Percentiles rank a stretch among this genome's conserved stretches.
phyloP scores from a whole-genome alignment of 768 basidiomycete genomes.

The Boletales sp. region DNA sequence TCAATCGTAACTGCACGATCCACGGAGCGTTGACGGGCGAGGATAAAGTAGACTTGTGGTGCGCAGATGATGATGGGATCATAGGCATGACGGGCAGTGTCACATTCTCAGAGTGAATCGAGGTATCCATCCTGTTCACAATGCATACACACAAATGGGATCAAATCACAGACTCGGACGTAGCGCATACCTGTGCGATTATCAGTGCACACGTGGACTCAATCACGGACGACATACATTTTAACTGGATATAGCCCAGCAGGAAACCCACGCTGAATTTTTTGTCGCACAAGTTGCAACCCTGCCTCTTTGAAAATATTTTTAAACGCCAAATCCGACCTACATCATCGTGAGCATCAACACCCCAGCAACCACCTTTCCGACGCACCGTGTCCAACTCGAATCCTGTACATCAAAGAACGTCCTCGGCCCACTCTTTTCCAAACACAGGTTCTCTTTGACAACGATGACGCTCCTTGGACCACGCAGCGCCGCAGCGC shows the following conservation, averaged over 20 bases:
- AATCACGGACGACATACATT: constrained; percentile 52
- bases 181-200: constrained; percentile 23
- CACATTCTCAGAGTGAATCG: constrained; percentile 17
- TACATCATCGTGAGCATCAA: constrained; percentile 29
- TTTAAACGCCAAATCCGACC: constrained; percentile 85
- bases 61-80: constrained; percentile 50
- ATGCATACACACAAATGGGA: neutral
- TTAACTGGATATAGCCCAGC: constrained; percentile 79
- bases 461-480: constrained; percentile 68
- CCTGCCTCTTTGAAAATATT: constrained; percentile 70
- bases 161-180: constrained; percentile 8
- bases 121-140: too few relatives aligned
- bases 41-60: constrained; percentile 51
- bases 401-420: constrained; percentile 86
- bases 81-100: constrained; percentile 68
- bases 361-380: neutral
- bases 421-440: constrained; percentile 51
- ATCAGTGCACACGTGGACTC: constrained; percentile 3
- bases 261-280: constrained; percentile 82
- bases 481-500: constrained; percentile 56
- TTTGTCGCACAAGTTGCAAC: constrained; percentile 64
- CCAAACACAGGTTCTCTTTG: constrained; percentile 86
- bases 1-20: constrained; percentile 47
- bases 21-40: constrained; percentile 40
- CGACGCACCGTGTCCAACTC: constrained; percentile 74